These are phyloP conservation scores for Globisporangium spiculum DNA, from an alignment of 352 stramenopile genomes.

Conservation along the genomic window DNA sequence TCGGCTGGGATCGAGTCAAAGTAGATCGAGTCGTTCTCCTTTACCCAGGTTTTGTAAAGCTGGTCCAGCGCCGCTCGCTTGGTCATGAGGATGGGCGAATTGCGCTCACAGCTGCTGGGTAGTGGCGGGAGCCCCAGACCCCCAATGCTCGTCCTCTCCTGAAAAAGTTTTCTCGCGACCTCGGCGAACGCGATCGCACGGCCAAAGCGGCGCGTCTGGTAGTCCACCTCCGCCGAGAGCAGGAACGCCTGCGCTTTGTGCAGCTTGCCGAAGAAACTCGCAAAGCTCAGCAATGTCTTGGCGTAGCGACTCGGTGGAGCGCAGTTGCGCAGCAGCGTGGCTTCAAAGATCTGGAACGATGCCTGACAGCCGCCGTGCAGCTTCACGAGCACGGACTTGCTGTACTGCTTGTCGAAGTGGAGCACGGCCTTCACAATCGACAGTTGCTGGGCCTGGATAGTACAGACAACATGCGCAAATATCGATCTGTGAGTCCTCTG, in stretches of 20 bases:
- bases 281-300: slow-evolving; percentile 24
- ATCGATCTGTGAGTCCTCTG: too few species aligned
- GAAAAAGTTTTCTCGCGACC: slow-evolving; percentile 21
- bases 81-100: slow-evolving; percentile 11
- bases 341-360: slow-evolving; percentile 22
- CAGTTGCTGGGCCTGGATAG: slow-evolving; percentile 34
- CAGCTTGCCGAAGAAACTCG: slow-evolving; percentile 29
- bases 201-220: slow-evolving; percentile 20
- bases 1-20: slow-evolving; percentile 27
- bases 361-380: slow-evolving; percentile 30
- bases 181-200: slow-evolving; percentile 28
- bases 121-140: slow-evolving; percentile 20
- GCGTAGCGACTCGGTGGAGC: slow-evolving; percentile 12
- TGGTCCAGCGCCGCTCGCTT: slow-evolving; percentile 20
- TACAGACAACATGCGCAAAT: neutral
- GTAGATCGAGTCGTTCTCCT: slow-evolving; percentile 33
- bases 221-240: slow-evolving; percentile 23
- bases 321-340: slow-evolving; percentile 21
- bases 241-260: slow-evolving; percentile 29
- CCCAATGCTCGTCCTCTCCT: slow-evolving; percentile 24
- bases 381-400: slow-evolving; percentile 31
- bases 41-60: slow-evolving; percentile 11
- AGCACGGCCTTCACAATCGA: slow-evolving; percentile 36
- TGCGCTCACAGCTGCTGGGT: slow-evolving; percentile 6
- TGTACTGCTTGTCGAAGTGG: slow-evolving; percentile 28